A percentile compares a stretch with the other conserved stretches of the same genome.
Evolutionary conservation across 345 rosid genomes (phyloP).

Genomic region (Gossypium thurberi): DNA sequence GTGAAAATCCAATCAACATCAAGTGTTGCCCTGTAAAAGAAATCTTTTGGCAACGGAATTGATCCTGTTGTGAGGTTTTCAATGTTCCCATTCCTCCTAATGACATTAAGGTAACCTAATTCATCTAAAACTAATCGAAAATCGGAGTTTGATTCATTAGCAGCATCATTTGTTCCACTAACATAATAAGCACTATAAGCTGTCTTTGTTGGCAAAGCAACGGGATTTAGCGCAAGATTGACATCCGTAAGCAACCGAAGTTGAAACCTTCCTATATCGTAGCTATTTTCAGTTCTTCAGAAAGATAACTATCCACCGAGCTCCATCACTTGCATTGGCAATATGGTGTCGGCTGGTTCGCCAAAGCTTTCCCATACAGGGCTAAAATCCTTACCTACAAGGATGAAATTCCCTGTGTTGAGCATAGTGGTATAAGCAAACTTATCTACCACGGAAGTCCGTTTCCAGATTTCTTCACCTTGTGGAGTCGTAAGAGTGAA

Average conservation of each 20-base stretch:
- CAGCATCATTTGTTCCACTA: neutral
- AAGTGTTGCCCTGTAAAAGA: conserved; percentile 21
- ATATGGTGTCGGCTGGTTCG: conserved; percentile 33
- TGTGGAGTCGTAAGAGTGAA: neutral
- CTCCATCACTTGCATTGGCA: conserved; percentile 29
- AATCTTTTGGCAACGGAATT: neutral
- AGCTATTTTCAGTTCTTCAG: conserved; percentile 8
- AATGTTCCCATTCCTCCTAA: neutral
- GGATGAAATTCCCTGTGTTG: conserved; percentile 27
- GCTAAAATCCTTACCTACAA: conserved; percentile 5
- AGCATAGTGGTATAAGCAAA: neutral
- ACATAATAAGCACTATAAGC: conserved; percentile 2
- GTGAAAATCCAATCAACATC: conserved; percentile 25
- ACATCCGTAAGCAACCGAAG: conserved; percentile 19
- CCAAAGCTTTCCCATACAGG: conserved; percentile 13
- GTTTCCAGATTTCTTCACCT: neutral
- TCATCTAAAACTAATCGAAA: conserved; percentile 17
- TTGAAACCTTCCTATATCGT: conserved; percentile 23
- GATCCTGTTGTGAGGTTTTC: too few species aligned
- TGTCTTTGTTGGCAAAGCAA: conserved; percentile 10
- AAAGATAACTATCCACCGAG: conserved; percentile 16
- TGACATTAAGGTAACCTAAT: conserved; percentile 11
- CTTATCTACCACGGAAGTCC: neutral
- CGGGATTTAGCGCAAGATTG: conserved; percentile 12
- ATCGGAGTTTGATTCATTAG: neutral